phyloP scores from a whole-genome alignment of 2,329 filamentous ascomycete genomes.

The Coccinonectria pachysandricola region DNA sequence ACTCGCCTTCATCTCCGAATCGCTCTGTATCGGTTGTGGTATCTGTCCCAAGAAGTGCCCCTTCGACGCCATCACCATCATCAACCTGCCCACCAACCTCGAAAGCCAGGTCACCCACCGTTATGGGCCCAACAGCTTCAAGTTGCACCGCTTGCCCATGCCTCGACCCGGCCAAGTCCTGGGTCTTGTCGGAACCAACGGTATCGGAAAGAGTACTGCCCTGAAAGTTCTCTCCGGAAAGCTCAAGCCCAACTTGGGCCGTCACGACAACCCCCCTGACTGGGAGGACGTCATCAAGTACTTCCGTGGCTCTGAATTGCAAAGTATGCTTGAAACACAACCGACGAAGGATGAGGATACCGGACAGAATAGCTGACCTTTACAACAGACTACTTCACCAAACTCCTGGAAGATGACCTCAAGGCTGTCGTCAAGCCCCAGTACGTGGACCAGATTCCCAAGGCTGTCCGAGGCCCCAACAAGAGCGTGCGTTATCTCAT shows the following conservation, averaged over 20 bases:
- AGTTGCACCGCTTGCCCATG: conserved; percentile 93
- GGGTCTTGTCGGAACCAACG: conserved; percentile 96
- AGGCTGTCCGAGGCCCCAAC: conserved; percentile 72
- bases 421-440: conserved; percentile 98
- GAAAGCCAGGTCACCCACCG: conserved; percentile 96
- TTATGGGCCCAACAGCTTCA: conserved; percentile 99
- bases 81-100: conserved; percentile 99
- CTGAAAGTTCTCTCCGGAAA: conserved; percentile 98
- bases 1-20: conserved; percentile 96
- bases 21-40: conserved; percentile 94
- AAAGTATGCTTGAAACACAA: conserved; percentile 63
- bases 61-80: conserved; percentile 97
- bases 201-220: conserved; percentile 99
- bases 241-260: conserved; percentile 93
- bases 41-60: conserved; percentile 99
- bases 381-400: conserved; percentile 84
- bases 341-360: too few relatives aligned
- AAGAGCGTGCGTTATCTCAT: conserved; percentile 74
- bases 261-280: conserved; percentile 92
- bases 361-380: conserved; percentile 2
- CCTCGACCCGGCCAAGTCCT: conserved; percentile 91
- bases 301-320: conserved; percentile 93
- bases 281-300: conserved; percentile 99
- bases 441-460: conserved; percentile 97
- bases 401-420: conserved; percentile 90